Conservation (phyloP, 2,329 filamentous ascomycete species). For the Pezicula radicicola region DNA sequence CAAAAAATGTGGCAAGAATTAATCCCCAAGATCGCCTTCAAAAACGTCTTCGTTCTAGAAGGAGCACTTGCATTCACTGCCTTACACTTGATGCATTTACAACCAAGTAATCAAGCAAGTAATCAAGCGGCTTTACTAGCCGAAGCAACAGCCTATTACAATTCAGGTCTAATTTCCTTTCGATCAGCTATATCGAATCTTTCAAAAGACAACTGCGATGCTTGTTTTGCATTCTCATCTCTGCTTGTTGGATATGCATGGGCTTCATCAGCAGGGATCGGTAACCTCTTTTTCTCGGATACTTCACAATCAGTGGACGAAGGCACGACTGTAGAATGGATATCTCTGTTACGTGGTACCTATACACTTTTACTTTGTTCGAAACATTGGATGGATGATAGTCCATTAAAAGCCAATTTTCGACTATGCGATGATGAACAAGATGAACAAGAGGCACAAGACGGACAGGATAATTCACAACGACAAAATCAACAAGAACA, state of each 20-base stretch:
- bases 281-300: slow-evolving; percentile 12
- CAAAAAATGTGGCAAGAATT: slow-evolving; percentile 11
- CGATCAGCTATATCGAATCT: slow-evolving; percentile 5
- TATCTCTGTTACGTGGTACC: slow-evolving; percentile 7
- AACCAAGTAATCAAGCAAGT: slow-evolving; percentile 2
- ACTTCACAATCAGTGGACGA: neutral
- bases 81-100: slow-evolving; percentile 10
- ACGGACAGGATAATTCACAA: too few species aligned
- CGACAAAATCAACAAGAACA: too few species aligned
- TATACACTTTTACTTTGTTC: neutral
- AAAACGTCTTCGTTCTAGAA: slow-evolving; percentile 14
- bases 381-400: slow-evolving; percentile 1
- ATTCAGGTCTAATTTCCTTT: slow-evolving; percentile 6
- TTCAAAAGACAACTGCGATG: slow-evolving; percentile 9
- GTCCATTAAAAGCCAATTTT: slow-evolving; percentile 4
- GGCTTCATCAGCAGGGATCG: slow-evolving; percentile 7
- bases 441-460: too few species aligned
- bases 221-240: slow-evolving; percentile 12
- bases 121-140: neutral
- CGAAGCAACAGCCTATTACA: slow-evolving; percentile 10
- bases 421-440: too few species aligned
- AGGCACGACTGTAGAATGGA: slow-evolving; percentile 4
- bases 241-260: slow-evolving; percentile 11
- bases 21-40: slow-evolving; percentile 13
- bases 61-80: slow-evolving; percentile 15